These are phyloP conservation scores for Tagetes patula DNA, from an alignment of 129 eudicot species.

Conservation along the genomic window DNA sequence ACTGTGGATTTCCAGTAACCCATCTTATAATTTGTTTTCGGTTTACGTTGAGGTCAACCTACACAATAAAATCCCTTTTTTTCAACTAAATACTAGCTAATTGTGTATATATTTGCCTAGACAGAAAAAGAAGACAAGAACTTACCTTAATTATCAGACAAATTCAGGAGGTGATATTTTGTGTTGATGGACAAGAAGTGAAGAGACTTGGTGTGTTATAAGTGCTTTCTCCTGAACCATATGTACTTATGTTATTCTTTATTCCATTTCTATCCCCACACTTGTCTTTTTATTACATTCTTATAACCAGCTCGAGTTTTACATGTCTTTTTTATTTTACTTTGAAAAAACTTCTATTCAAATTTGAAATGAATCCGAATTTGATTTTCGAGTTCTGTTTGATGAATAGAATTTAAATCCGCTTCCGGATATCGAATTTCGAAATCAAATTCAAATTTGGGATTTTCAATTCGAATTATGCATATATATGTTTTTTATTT, in stretches of 20 bases:
- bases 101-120: neutral
- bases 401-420: no score
- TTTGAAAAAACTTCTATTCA: no score
- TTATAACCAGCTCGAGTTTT: no score
- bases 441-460: no score
- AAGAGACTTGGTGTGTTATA: slow-evolving; percentile 33
- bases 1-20: slow-evolving; percentile 82
- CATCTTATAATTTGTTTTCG: slow-evolving; percentile 28
- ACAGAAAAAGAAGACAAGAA: neutral
- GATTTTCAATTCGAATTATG: no score
- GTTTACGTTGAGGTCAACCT: slow-evolving; percentile 9
- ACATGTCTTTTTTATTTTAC: no score
- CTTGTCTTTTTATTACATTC: slow-evolving; percentile 21
- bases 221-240: slow-evolving; percentile 26
- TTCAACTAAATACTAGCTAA: neutral
- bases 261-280: slow-evolving; percentile 30
- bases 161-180: neutral
- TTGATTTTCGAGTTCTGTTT: no score
- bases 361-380: no score
- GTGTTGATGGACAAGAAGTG: slow-evolving; percentile 32
- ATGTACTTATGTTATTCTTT: slow-evolving; percentile 26
- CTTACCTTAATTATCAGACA: slow-evolving; percentile 25
- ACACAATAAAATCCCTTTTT: slow-evolving; percentile 9
- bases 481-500: no score
- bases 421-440: no score